phyloP scores from a whole-genome alignment of 2,329 filamentous ascomycete genomes.

The Ascochyta clinopodiicola region DNA sequence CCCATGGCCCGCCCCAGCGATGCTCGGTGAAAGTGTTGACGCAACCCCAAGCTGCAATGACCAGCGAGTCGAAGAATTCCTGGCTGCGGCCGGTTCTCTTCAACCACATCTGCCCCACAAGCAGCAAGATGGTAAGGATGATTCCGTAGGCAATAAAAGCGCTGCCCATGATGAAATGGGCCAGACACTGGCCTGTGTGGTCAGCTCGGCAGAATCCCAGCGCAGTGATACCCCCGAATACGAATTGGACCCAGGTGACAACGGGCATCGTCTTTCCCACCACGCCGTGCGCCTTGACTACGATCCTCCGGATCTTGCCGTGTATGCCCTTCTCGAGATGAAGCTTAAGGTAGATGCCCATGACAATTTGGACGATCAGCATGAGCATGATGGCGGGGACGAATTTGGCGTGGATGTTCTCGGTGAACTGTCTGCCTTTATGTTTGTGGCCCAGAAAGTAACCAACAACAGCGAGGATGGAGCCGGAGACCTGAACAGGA shows the following conservation, averaged over 20 bases:
- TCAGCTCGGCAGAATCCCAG: slow-evolving; percentile 93
- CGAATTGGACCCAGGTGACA: slow-evolving; percentile 88
- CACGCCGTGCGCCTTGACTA: slow-evolving; percentile 78
- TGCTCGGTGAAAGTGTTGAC: slow-evolving; percentile 99
- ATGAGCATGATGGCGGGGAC: slow-evolving; percentile 81
- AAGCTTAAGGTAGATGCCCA: slow-evolving; percentile 87
- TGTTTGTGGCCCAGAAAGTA: slow-evolving; percentile 93
- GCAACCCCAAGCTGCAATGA: slow-evolving; percentile 94
- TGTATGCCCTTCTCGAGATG: slow-evolving; percentile 87
- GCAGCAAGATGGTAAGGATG: slow-evolving; percentile 80
- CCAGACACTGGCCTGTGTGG: slow-evolving; percentile 88
- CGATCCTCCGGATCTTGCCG: slow-evolving; percentile 73
- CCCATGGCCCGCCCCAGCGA: slow-evolving; percentile 88
- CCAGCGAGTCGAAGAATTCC: slow-evolving; percentile 92
- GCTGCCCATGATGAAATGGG: slow-evolving; percentile 98
- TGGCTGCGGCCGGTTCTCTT: slow-evolving; percentile 83
- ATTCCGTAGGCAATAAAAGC: slow-evolving; percentile 96
- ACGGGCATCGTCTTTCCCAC: slow-evolving; percentile 88
- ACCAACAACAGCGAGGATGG: slow-evolving; percentile 77
- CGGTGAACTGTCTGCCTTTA: slow-evolving; percentile 82
- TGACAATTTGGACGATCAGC: slow-evolving; percentile 74
- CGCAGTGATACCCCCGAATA: slow-evolving; percentile 92
- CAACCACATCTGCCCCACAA: slow-evolving; percentile 90
- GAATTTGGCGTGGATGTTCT: slow-evolving; percentile 76
- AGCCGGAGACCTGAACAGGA: slow-evolving; percentile 78